Evolutionary conservation across 1,139 yeast species (phyloP).

Genomic region (Candida freyschussii): DNA sequence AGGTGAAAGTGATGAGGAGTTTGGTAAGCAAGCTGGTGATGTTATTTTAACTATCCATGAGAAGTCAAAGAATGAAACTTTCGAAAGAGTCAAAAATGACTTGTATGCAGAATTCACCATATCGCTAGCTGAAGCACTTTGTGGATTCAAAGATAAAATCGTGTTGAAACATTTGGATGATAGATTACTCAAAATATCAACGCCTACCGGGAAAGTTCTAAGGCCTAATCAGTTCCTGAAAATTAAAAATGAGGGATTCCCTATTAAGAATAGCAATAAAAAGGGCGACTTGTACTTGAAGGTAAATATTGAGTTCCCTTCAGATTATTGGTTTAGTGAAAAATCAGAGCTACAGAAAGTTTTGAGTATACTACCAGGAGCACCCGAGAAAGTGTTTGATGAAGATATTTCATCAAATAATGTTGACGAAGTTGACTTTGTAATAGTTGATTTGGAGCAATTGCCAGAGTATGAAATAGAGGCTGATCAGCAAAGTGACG

Average conservation of each 20-base stretch:
- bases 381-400: constrained; percentile 3
- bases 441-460: constrained; percentile 29
- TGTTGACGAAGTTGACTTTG: constrained; percentile 34
- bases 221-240: constrained; percentile 72
- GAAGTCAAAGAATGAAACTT: constrained; percentile 28
- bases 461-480: constrained; percentile 36
- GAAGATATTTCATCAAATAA: constrained; percentile 32
- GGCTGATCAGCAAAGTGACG: constrained; percentile 14
- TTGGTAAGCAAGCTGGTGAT: constrained; percentile 76
- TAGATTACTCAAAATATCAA: constrained; percentile 57
- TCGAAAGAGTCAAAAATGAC: constrained; percentile 60
- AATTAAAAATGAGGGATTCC: constrained; percentile 84
- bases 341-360: constrained; percentile 52
- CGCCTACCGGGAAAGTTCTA: constrained; percentile 73
- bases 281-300: constrained; percentile 75
- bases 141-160: constrained; percentile 65
- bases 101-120: constrained; percentile 56
- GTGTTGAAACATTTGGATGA: constrained; percentile 79
- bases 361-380: constrained; percentile 47
- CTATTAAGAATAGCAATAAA: constrained; percentile 38
- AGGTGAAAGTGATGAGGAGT: constrained; percentile 75
- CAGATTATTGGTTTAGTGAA: constrained; percentile 74
- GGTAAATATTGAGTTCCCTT: constrained; percentile 75
- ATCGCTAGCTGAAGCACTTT: constrained; percentile 72
- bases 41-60: constrained; percentile 59